Evolutionary conservation across 768 basidiomycete species (phyloP).

Genomic region (Termitomyces sp.): DNA sequence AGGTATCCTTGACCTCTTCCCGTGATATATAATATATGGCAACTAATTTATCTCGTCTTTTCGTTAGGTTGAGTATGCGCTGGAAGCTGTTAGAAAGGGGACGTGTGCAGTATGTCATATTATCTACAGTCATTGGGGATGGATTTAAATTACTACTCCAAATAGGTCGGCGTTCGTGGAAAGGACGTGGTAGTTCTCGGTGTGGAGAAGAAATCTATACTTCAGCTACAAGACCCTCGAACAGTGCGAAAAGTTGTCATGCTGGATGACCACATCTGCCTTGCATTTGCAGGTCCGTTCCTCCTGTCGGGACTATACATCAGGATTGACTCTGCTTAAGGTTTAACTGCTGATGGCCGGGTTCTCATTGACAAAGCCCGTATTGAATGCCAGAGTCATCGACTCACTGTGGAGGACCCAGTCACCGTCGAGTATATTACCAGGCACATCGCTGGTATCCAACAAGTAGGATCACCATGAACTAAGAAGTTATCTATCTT

Average conservation of each 20-base stretch:
- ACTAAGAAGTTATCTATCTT: background rate
- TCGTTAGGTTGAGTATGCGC: slow-evolving; percentile 91
- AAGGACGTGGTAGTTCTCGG: slow-evolving; percentile 93
- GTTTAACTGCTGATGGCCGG: slow-evolving; percentile 95
- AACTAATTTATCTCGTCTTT: slow-evolving; percentile 17
- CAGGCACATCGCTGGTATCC: slow-evolving; percentile 96
- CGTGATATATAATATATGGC: slow-evolving; percentile 8
- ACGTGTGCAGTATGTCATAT: slow-evolving; percentile 79
- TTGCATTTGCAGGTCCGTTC: slow-evolving; percentile 90
- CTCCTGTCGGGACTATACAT: background rate
- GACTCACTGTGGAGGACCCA: slow-evolving; percentile 95
- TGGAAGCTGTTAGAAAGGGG: slow-evolving; percentile 96
- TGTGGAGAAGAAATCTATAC: slow-evolving; percentile 97
- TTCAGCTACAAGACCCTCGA: slow-evolving; percentile 96
- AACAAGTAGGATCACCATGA: slow-evolving; percentile 61
- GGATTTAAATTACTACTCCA: background rate
- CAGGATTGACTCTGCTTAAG: slow-evolving; percentile 36
- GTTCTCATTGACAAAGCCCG: slow-evolving; percentile 98
- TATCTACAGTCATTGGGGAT: slow-evolving; percentile 4
- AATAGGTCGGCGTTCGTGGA: slow-evolving; percentile 91
- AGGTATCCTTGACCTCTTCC: slow-evolving; percentile 43
- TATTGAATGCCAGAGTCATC: slow-evolving; percentile 96
- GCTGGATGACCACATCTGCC: slow-evolving; percentile 95
- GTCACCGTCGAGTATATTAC: slow-evolving; percentile 99
- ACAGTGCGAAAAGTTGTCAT: slow-evolving; percentile 98